Base-by-base conservation (phyloP, 2,329 filamentous ascomycete genomes). In the Trichoderma atrobrunneum region DNA sequence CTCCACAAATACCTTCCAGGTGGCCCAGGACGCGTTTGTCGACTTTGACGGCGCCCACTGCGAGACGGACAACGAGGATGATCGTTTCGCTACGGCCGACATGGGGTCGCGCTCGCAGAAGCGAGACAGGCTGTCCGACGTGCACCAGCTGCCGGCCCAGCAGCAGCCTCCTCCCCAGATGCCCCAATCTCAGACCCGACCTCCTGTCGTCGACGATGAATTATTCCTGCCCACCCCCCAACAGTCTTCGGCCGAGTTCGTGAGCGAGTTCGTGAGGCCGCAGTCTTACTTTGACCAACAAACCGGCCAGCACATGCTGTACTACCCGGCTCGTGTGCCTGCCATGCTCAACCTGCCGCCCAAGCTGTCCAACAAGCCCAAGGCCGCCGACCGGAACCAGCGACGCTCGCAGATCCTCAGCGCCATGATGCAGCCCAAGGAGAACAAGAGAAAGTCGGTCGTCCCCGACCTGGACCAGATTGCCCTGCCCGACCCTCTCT, bases 261-360 rank as follows among this genome's bases (percentile, higher is more conserved):
- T 60, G 34, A 81, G 83, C 16, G 65, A 73, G 74, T 78, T 81
- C 3, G 69, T 60, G 28, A 81, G 83, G 21, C 86, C 89, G 12
- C 85, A 87, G 73, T 89, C 89, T 1, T 91, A 90, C 79, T 82
- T 89, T 77, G 86, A 91, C 77, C 89, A 89, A 2, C 84, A 87
- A 30, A 91, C 91, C 1, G 91, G 90, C 5, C 90, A 95, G 75
- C 86, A 91, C 76, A 97, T 98, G 93, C 89, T 97, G 11, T 98
- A 92, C 82, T 99, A 99, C 80, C 96, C 96, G 16, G 96, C 96
- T 3, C 95, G 94, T 1, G 96, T 99, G 3, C 96, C 96, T 3
- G 91, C 92, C 74, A 95, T 97, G 91, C 87, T 99, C 72, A 98
- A 97, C 77, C 84, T 99, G 14, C 96, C 96, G 1, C 94, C 94